Base-by-base conservation (phyloP, 345 rosid genomes). In the Clausena lansium region DNA sequence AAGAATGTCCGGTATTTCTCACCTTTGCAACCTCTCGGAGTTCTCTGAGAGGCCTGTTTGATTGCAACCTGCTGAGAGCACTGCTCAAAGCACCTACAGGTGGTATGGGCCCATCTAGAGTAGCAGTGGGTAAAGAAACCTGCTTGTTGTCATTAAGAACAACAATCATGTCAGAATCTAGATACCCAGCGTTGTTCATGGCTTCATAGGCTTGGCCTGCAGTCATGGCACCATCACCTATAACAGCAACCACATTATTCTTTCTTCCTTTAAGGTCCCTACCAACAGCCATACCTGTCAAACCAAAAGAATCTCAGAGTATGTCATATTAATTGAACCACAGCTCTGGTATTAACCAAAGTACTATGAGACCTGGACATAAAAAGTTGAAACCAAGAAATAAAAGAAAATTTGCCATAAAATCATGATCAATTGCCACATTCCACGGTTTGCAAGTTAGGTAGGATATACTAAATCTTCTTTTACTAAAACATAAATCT, bases 131-230 rank as follows among this genome's bases (percentile, higher is more conserved):
- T 67, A 96, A 81, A 28, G 98, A 93, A 73, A 96, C 99, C 82
- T 96, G 99, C 73, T 93, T 96, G 89, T 96, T 96, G 87, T 96
- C 99, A 75, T 96, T 96, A 52, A 96, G 98, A 76, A 96, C 92
- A 76, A 96, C 97, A 75, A 93, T 91, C 99, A 93, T 96, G 79
- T 96, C 98, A 0, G 99, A 91, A 80, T 96, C 99, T 36, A 96
- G 82, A 85, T 96, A 96, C 24, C 99, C 99, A 0, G 99, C 97
- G 67, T 93, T 96, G 89, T 96, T 96, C 99, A 96, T 93, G 25
- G 99, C 98, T 86, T 96, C 99, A 74, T 91, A 96, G 81, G 99
- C 99, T 73, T 96, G 98, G n/a, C 99, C 99, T 28, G 99, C 99
- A 2, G 99, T 96, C 99, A 96, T 96, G 30, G 99, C 99, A 70